Conservation (phyloP, 192 early-diverging fungal species). For the Coemansia sp. region DNA sequence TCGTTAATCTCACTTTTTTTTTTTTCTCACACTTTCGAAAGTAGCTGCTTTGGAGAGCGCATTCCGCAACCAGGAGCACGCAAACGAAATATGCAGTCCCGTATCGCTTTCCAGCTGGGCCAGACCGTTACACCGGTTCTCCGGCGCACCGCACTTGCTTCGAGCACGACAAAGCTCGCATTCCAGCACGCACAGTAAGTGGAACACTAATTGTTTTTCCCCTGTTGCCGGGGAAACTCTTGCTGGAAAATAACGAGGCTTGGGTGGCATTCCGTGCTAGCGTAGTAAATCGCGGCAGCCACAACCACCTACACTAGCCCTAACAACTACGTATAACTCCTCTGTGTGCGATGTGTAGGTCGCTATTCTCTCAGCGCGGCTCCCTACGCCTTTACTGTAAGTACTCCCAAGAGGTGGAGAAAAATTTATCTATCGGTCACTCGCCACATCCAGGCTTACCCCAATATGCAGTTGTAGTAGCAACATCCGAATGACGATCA, state of each 20-base stretch:
- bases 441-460: background rate
- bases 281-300: slow-evolving; percentile 8
- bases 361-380: slow-evolving; percentile 29
- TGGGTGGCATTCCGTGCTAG: slow-evolving; percentile 6
- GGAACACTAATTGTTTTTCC: background rate
- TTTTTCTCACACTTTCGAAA: slow-evolving; percentile 17
- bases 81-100: slow-evolving; percentile 46
- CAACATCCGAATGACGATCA: slow-evolving; percentile 25
- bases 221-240: background rate
- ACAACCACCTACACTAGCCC: background rate
- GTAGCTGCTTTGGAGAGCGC: slow-evolving; percentile 12
- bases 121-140: slow-evolving; percentile 43
- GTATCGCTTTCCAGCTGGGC: slow-evolving; percentile 42
- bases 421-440: slow-evolving; percentile 20
- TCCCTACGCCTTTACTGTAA: slow-evolving; percentile 55
- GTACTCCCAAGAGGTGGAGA: slow-evolving; percentile 13
- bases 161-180: slow-evolving; percentile 33
- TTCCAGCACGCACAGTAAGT: slow-evolving; percentile 54
- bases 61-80: slow-evolving; percentile 12
- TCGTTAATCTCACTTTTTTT: slow-evolving; percentile 1
- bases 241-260: background rate
- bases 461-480: background rate
- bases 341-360: slow-evolving; percentile 23
- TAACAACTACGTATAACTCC: background rate
- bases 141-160: slow-evolving; percentile 35